Conservation (phyloP, 2,329 filamentous ascomycete genomes). For the Neurospora sp. region DNA sequence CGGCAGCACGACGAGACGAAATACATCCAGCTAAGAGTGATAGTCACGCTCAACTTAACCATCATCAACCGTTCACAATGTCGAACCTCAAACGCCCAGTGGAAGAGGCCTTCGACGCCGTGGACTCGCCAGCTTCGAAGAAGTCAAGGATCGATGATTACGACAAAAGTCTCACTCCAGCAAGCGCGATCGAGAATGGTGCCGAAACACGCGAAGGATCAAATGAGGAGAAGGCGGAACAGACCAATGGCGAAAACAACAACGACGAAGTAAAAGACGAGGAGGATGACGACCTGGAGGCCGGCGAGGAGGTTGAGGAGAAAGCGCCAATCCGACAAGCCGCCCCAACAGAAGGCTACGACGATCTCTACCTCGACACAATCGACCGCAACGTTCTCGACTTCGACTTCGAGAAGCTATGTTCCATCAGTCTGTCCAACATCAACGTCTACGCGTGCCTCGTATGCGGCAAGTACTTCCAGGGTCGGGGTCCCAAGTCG, state of each 20-base stretch:
- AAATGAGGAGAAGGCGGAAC: constrained; percentile 14
- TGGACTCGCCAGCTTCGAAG: constrained; percentile 50
- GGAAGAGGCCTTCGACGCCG: constrained; percentile 49
- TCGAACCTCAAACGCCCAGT: constrained; percentile 43
- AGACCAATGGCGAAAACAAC: constrained; percentile 17
- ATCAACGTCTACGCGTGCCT: constrained; percentile 98
- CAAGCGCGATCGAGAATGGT: constrained; percentile 15
- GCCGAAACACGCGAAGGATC: constrained; percentile 13
- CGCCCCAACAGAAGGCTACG: constrained; percentile 78
- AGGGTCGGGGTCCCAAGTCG: constrained; percentile 85
- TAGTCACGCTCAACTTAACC: background rate
- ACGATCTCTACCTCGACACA: constrained; percentile 94
- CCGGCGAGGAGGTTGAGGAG: constrained; percentile 30
- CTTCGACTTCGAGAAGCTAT: constrained; percentile 98
- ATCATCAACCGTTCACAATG: background rate
- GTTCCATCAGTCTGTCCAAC: constrained; percentile 89
- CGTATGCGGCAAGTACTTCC: constrained; percentile 95
- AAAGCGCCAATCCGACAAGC: constrained; percentile 55
- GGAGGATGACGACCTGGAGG: constrained; percentile 28
- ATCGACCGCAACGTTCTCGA: constrained; percentile 89
- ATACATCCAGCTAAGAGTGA: background rate
- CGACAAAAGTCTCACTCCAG: constrained; percentile 21
- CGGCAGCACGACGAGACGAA: background rate
- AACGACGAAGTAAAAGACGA: constrained; percentile 21
- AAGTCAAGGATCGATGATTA: constrained; percentile 42